Percentiles rank a stretch among this genome's conserved stretches.
Evolutionary conservation across 257 asterid species (phyloP).

Genomic region (Dorcoceras hygrometricum): DNA sequence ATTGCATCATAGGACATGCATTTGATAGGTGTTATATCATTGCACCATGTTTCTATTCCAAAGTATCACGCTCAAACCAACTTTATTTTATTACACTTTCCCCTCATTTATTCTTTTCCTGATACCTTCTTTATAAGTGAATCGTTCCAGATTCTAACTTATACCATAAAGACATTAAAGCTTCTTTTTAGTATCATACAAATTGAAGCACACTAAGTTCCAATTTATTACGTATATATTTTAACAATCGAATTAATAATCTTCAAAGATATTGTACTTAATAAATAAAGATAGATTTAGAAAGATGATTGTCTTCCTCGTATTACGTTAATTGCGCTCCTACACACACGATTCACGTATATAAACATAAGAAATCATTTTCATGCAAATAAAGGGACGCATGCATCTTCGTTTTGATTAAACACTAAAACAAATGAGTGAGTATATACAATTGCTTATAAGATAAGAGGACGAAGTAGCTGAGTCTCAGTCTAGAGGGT

Average conservation of each 20-base stretch:
- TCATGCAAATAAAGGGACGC: constrained; percentile 21
- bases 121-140: too few species aligned
- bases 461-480: too few species aligned
- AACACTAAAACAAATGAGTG: constrained; percentile 17
- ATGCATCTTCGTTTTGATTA: background rate
- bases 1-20: background rate
- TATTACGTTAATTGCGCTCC: background rate
- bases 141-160: background rate
- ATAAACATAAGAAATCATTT: background rate
- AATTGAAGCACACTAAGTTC: too few species aligned
- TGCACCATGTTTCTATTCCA: background rate
- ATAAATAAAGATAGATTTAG: too few species aligned
- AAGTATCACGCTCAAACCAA: background rate
- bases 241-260: too few species aligned
- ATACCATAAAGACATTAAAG: background rate
- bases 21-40: background rate
- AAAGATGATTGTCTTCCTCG: too few species aligned
- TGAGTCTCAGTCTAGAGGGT: too few species aligned
- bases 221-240: too few species aligned
- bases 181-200: too few species aligned
- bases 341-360: constrained; percentile 3
- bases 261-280: too few species aligned
- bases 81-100: background rate
- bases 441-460: constrained; percentile 24
- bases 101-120: too few species aligned